A percentile compares a stretch with the other conserved stretches of the same genome.
phyloP scores from a whole-genome alignment of 2,329 filamentous ascomycete genomes.

The Penicillium sp. region DNA sequence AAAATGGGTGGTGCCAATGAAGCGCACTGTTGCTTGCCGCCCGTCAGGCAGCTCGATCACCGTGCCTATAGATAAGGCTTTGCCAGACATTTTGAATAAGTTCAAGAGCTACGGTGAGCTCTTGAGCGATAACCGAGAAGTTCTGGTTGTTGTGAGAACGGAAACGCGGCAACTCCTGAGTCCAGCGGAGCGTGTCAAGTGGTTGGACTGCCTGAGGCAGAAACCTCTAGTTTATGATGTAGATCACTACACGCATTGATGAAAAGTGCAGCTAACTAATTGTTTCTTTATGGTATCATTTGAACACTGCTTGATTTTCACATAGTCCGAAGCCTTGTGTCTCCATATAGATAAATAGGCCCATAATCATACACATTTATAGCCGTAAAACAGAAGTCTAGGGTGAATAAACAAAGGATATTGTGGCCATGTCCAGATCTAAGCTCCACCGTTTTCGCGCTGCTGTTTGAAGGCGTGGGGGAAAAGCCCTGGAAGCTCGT shows the following conservation, averaged over 20 bases:
- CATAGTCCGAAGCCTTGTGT: background rate
- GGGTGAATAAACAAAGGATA: background rate
- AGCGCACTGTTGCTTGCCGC: constrained; percentile 73
- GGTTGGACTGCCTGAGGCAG: constrained; percentile 18
- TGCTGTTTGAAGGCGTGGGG: constrained; percentile 76
- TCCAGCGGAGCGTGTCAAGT: constrained; percentile 11
- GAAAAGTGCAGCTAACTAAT: background rate
- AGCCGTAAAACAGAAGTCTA: constrained; percentile 7
- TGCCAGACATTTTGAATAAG: constrained; percentile 16
- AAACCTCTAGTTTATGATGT: constrained; percentile 1
- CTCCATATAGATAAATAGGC: background rate
- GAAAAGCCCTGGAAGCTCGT: constrained; percentile 72
- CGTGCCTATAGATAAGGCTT: constrained; percentile 57
- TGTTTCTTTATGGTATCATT: background rate
- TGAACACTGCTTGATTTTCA: background rate
- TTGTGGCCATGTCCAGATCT: constrained; percentile 1
- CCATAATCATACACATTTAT: constrained; percentile 2
- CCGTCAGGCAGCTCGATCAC: constrained; percentile 76
- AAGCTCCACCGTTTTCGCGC: constrained; percentile 3
- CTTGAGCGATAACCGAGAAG: constrained; percentile 8
- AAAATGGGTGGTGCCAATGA: constrained; percentile 75
- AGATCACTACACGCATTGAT: background rate
- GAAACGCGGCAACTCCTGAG: constrained; percentile 13
- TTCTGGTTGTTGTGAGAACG: constrained; percentile 5
- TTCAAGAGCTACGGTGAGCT: constrained; percentile 11